Base-by-base conservation (phyloP, 495 filamentous ascomycete species). In the Ascobolus immersus region DNA sequence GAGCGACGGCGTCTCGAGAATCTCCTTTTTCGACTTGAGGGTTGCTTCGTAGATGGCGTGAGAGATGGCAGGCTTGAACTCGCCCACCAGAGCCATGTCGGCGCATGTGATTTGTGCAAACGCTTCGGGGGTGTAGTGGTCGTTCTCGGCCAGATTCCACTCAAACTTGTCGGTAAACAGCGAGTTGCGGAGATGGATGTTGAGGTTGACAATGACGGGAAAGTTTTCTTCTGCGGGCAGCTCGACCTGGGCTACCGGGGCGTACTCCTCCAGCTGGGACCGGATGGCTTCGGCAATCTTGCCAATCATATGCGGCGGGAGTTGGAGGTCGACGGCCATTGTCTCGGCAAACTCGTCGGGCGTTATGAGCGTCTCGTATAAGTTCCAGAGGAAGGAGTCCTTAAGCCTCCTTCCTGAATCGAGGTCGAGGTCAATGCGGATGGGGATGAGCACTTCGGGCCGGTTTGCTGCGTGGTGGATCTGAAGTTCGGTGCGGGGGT, bases 151-250 rank as follows among this genome's bases (percentile, higher is more conserved):
- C 4, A 99, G 59, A 12, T 86, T 93, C 86, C 86, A 99, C 50
- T 99, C 86, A 43, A 99, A 94, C 51, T 77, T 90, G 61, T 99
- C 86, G 4, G 76, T 84, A 53, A 91, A 94, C 12, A 94, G 69
- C 36, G 75, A 71, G 39, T 90, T 90, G 32, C 77, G 73, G 14
- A 94, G 64, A 42, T 91, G 92, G 44, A 99, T 80, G 51, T 76
- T 90, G 15, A 99, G 64, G 32, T 61, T 77, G 45, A 94, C 67
- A 49, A 94, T 71, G 48, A 55, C 40, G 23, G 40, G 34, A 48
- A 49, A 42, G 24, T 50, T 36, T 17, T 60, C 35, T 50, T 45
- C 34, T 41, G 52, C 39, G 58, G 65, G 5, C 63, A 65, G 42
- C 5, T 86, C 82, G 48, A 94, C 84, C 13, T 91, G 60, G 4